These are phyloP conservation scores for barrel medic (Medicago truncatula) DNA, from an alignment of 306 rosid species.

Conservation along the genomic window MtrunA17r5.0-ANR NC_053049.1:48542501-48543000, in stretches of 20 bases:
- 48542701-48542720: neutral
- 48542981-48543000: neutral
- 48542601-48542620: conserved; percentile 71
- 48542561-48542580: conserved; percentile 65
- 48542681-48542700: conserved; percentile 77
- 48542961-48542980: conserved; percentile 50
- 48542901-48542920: conserved; percentile 20
- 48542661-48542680: conserved; percentile 83
- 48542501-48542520: no score
- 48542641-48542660: conserved; percentile 86
- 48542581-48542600: conserved; percentile 89
- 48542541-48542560: no score
- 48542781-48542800: conserved; percentile 85
- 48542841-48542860: conserved; percentile 73
- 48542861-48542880: conserved; percentile 80
- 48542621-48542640: conserved; percentile 79
- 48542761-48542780: neutral
- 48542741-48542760: conserved; percentile 2
- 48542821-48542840: conserved; percentile 97
- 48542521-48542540: no score
- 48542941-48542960: conserved; percentile 53
- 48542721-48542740: conserved; percentile 43
- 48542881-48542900: conserved; percentile 40
- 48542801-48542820: conserved; percentile 98
- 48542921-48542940: conserved; percentile 29